These are phyloP conservation scores for Suillus fuscotomentosus DNA, from an alignment of 768 basidiomycete genomes.

Conservation along the genomic window DNA sequence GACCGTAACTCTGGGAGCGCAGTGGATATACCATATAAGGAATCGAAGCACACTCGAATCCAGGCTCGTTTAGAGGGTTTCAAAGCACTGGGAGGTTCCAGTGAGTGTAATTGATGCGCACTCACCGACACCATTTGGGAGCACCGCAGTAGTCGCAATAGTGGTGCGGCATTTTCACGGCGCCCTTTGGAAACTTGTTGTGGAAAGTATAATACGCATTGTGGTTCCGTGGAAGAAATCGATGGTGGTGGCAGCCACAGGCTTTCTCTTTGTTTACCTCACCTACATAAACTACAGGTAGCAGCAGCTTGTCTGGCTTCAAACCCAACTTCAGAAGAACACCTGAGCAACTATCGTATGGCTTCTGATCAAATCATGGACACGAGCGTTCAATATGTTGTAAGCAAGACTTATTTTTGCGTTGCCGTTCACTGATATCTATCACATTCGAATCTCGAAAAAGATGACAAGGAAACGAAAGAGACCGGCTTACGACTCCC, in stretches of 20 bases:
- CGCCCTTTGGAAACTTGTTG: neutral
- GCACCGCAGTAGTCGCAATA: too few species aligned
- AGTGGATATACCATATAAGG: too few species aligned
- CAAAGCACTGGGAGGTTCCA: too few species aligned
- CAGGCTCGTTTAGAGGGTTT: too few species aligned
- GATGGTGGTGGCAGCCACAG: neutral
- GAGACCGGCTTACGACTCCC: neutral
- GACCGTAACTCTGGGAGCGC: too few species aligned
- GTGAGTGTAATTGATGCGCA: too few species aligned
- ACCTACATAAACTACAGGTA: neutral
- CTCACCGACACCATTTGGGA: too few species aligned
- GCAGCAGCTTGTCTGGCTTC: neutral
- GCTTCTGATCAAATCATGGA: neutral
- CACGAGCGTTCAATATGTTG: neutral
- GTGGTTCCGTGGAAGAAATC: neutral
- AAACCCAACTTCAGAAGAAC: neutral
- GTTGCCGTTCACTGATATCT: neutral
- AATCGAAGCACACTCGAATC: too few species aligned
- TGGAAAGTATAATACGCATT: neutral
- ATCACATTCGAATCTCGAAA: neutral
- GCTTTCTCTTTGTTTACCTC: neutral
- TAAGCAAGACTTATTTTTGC: neutral
- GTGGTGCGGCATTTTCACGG: too few species aligned
- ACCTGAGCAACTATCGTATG: neutral
- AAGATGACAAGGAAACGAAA: constrained; percentile 2